These are phyloP conservation scores for Nicotiana obtusifolia DNA, from an alignment of 257 asterid genomes.

Conservation along the genomic window DNA sequence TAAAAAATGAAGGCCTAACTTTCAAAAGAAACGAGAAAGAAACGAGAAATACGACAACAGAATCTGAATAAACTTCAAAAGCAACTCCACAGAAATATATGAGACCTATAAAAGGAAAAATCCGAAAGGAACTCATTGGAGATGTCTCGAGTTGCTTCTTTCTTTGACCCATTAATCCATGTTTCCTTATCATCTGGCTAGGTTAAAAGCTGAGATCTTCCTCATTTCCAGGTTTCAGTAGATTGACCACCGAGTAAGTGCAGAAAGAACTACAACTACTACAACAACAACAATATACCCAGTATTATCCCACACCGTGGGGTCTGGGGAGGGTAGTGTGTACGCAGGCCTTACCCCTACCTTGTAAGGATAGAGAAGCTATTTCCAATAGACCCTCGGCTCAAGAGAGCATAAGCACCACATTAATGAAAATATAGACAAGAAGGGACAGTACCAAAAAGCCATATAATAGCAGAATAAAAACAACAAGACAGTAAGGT, in stretches of 20 bases:
- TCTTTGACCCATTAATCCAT: background rate
- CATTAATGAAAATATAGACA: too few species aligned
- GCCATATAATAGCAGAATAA: too few species aligned
- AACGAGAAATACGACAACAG: background rate
- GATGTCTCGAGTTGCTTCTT: background rate
- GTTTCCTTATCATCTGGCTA: background rate
- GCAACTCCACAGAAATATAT: background rate
- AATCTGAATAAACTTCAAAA: too few species aligned
- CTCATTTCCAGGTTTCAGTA: conserved; percentile 3
- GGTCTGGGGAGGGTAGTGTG: too few species aligned
- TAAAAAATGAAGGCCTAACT: background rate
- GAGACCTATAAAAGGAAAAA: background rate
- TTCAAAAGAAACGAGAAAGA: background rate
- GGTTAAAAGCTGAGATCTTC: background rate
- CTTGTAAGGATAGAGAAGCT: too few species aligned
- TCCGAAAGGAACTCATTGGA: background rate
- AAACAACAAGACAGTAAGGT: too few species aligned
- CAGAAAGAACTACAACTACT: background rate
- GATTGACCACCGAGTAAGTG: background rate
- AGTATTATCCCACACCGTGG: too few species aligned
- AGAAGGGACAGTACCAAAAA: too few species aligned
- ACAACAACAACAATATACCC: too few species aligned
- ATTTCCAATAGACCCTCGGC: too few species aligned
- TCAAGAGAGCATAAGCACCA: too few species aligned
- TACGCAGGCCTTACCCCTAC: too few species aligned